These are phyloP conservation scores for Podila epicladia DNA, from an alignment of 192 early-diverging fungal genomes.

Conservation along the genomic window DNA sequence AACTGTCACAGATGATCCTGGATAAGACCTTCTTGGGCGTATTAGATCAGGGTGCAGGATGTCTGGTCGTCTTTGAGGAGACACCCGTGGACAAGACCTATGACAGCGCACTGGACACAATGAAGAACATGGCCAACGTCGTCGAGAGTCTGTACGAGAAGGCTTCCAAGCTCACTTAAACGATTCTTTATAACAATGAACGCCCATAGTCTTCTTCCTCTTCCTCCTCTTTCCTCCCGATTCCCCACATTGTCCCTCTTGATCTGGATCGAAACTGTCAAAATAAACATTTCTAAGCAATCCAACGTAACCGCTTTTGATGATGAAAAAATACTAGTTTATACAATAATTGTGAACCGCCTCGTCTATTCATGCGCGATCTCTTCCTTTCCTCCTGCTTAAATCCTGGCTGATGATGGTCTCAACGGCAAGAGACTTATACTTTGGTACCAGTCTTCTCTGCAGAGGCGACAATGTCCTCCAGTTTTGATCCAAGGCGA, in stretches of 20 bases:
- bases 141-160: conserved; percentile 97
- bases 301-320: background rate
- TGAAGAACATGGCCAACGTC: conserved; percentile 96
- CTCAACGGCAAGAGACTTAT: background rate
- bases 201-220: background rate
- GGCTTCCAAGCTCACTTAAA: conserved; percentile 58
- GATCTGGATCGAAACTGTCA: too few relatives aligned
- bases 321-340: conserved; percentile 1
- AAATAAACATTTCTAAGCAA: background rate
- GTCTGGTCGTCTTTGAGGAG: conserved; percentile 95
- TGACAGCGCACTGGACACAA: conserved; percentile 90
- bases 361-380: background rate
- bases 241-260: too few relatives aligned
- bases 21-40: conserved; percentile 96
- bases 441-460: conserved; percentile 57
- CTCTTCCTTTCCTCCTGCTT: background rate
- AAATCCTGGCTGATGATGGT: background rate
- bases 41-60: conserved; percentile 97
- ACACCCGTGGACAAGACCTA: conserved; percentile 91
- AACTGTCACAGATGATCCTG: conserved; percentile 99
- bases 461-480: conserved; percentile 61
- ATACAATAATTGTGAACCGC: background rate
- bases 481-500: conserved; percentile 72
- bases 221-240: too few relatives aligned
- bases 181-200: background rate